Base-by-base conservation (phyloP, 1,284 basidiomycete genomes). In the Fomitopsis pinicola region DNA sequence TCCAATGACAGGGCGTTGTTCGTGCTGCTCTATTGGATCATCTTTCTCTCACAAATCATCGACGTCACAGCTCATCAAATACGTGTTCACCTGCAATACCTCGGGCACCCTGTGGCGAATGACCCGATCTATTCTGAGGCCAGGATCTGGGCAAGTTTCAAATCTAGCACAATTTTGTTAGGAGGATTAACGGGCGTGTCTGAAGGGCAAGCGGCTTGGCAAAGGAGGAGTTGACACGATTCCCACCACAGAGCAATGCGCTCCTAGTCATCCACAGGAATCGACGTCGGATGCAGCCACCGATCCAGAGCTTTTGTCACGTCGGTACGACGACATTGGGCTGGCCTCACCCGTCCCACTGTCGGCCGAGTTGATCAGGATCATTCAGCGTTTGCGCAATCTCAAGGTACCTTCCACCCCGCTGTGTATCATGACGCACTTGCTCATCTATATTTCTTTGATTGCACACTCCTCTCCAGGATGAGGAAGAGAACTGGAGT, bases 51-150 rank as follows among this genome's bases (percentile, higher is more conserved):
- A 5, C 2, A 33, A n/a, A 7, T 50, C 58, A 45, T 57, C 35
- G 35, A 38, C 62, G 55, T 40, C 60, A 3, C 67, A 92, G 95
- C 95, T 0, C 95, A 98, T 75, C 95, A 98, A 75, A 91, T 97
- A 61, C 86, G 97, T 48, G 97, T 99, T 1, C 97, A 99, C 72
- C 83, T 98, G 1, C 97, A 99, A 76, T 98, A 84, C 72, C 85
- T 99, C 55, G 97, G 97, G 1, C 80, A 94, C 71, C 91, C 97
- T 0, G 96, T 99, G 65, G 92, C 94, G 28, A 97, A 97, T 70
- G 95, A 97, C 70, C 90, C 93, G 1, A 82, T 96, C 0, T 97
- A 97, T 73, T 88, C 89, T 14, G 88, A 90, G 62, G 73, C 79
- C 22, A 82, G 81, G 35, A 94, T 97, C 42, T 98, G 95, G 95